These are phyloP conservation scores for Tribonema minus DNA, from an alignment of 108 stramenopile genomes.

Conservation along the genomic window DNA sequence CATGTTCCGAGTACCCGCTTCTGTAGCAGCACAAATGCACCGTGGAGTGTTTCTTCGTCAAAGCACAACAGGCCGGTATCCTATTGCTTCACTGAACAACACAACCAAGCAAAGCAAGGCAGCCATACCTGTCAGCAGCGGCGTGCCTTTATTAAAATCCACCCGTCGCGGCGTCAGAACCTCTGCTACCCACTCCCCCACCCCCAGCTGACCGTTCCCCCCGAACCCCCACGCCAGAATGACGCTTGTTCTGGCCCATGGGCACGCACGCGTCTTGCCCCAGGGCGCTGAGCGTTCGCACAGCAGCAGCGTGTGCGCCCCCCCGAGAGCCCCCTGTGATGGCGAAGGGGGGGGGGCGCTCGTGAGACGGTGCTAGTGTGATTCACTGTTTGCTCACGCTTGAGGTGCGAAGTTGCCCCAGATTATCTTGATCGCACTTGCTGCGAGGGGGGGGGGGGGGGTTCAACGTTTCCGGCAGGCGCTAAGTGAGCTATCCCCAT, in stretches of 20 bases:
- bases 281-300: slow-evolving; percentile 4
- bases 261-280: slow-evolving; percentile 21
- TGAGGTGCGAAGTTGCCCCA: no score
- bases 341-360: no score
- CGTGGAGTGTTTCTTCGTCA: background rate
- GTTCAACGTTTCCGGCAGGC: no score
- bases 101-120: background rate
- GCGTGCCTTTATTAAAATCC: background rate
- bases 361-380: no score
- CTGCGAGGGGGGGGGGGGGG: no score
- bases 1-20: no score
- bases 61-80: background rate
- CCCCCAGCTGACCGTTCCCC: slow-evolving; percentile 24
- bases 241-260: slow-evolving; percentile 28
- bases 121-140: background rate
- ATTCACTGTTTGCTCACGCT: no score
- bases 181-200: background rate
- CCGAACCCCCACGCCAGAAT: slow-evolving; percentile 36
- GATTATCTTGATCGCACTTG: no score
- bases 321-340: slow-evolving; percentile 18
- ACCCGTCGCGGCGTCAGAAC: background rate
- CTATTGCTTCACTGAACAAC: background rate
- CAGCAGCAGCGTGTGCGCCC: slow-evolving; percentile 28
- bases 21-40: background rate
- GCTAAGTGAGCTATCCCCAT: no score